Evolutionary conservation across 768 basidiomycete species (phyloP).

Genomic region (Lactarius vividus): DNA sequence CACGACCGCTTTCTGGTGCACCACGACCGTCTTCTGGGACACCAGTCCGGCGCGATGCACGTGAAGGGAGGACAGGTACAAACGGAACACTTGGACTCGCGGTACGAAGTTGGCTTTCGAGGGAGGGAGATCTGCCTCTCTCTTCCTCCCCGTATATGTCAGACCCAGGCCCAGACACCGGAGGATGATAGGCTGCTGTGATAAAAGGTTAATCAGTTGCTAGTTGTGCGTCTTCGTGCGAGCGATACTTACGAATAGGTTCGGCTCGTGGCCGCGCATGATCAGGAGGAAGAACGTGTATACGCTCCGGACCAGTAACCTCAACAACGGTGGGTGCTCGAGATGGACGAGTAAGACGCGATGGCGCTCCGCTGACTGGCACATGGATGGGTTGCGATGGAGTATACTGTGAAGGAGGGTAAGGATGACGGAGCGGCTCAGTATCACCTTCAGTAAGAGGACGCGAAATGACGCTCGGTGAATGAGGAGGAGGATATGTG

Average conservation of each 20-base stretch:
- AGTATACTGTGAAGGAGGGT: constrained; percentile 4
- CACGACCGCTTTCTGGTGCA: neutral
- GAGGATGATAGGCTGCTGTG: constrained; percentile 19
- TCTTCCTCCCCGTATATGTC: constrained; percentile 1
- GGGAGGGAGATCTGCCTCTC: neutral
- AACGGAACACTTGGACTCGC: constrained; percentile 12
- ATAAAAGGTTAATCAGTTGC: neutral
- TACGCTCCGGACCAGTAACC: constrained; percentile 21
- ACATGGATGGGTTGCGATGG: constrained; percentile 8
- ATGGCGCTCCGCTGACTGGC: constrained; percentile 5
- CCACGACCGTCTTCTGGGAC: neutral
- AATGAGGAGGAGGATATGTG: neutral
- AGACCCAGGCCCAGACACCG: constrained; percentile 15
- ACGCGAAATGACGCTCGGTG: neutral
- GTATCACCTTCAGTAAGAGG: neutral
- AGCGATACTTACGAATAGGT: constrained; percentile 14
- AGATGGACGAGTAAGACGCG: constrained; percentile 13
- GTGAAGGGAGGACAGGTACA: neutral
- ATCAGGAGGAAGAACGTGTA: constrained; percentile 10
- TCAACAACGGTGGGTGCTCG: constrained; percentile 21
- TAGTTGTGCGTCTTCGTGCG: neutral
- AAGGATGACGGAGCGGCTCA: constrained; percentile 18
- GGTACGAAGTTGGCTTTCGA: constrained; percentile 9
- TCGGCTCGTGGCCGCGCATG: constrained; percentile 1
- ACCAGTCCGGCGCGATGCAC: neutral